A percentile compares a stretch with the other conserved stretches of the same genome.
Conservation (phyloP, 2,329 filamentous ascomycete genomes). For the Cladobotryum mycophilum region DNA sequence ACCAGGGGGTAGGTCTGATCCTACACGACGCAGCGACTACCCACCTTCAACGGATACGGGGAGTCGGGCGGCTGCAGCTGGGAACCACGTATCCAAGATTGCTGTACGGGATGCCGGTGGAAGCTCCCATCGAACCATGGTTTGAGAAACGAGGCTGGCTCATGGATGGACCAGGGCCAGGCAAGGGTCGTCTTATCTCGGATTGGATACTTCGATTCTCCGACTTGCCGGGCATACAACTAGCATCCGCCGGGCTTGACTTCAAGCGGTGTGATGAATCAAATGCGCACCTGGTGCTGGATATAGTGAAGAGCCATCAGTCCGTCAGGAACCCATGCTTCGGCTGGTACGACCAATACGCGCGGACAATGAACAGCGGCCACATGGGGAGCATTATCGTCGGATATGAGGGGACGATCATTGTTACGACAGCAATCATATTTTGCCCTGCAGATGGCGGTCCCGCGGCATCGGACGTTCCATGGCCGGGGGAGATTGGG, state of each 20-base stretch:
- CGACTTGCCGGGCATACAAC: constrained; percentile 38
- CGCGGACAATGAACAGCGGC: constrained; percentile 40
- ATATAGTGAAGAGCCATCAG: constrained; percentile 41
- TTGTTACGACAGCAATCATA: constrained; percentile 49
- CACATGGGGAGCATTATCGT: constrained; percentile 49
- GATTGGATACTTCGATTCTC: constrained; percentile 50
- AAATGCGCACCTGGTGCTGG: constrained; percentile 42
- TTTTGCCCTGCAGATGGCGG: constrained; percentile 44
- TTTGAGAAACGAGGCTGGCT: constrained; percentile 49
- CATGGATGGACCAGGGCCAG: constrained; percentile 37
- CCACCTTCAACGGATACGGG: constrained; percentile 43
- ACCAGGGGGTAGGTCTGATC: constrained; percentile 45
- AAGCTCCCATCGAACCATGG: constrained; percentile 41
- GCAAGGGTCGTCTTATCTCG: constrained; percentile 42
- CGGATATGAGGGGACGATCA: constrained; percentile 40
- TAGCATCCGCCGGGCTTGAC: constrained; percentile 34
- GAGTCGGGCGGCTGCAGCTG: constrained; percentile 48
- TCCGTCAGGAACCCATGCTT: constrained; percentile 41
- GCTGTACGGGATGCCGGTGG: constrained; percentile 46
- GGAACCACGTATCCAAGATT: constrained; percentile 55
- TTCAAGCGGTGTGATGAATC: constrained; percentile 40
- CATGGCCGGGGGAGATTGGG: constrained; percentile 48
- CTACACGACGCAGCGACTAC: constrained; percentile 47
- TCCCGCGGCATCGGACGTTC: constrained; percentile 43
- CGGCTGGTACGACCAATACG: constrained; percentile 56